Evolutionary conservation across 352 stramenopile genomes (phyloP).

Genomic region (Phytophthora crassamura): DNA sequence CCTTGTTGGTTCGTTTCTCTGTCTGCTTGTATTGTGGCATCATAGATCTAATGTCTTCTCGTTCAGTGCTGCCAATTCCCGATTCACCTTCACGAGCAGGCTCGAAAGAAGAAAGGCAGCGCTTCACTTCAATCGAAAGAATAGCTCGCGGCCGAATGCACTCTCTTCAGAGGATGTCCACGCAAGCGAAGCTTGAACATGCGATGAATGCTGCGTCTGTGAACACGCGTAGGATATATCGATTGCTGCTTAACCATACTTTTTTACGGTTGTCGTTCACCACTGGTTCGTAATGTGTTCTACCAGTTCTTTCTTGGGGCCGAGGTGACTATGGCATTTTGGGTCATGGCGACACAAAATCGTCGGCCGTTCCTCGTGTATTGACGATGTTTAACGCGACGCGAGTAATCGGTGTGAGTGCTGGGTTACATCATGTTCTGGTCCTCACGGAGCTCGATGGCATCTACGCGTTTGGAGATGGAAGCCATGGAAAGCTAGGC

Average conservation of each 20-base stretch:
- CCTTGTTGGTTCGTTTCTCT: slow-evolving; percentile 55
- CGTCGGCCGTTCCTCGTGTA: slow-evolving; percentile 47
- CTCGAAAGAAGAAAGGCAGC: slow-evolving; percentile 23
- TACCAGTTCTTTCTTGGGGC: slow-evolving; percentile 75
- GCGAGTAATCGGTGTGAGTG: slow-evolving; percentile 57
- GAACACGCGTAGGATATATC: slow-evolving; percentile 38
- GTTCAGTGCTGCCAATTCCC: slow-evolving; percentile 21
- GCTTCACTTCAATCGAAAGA: slow-evolving; percentile 30
- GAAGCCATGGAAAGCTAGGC: slow-evolving; percentile 67
- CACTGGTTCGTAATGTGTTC: background rate
- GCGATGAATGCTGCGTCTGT: slow-evolving; percentile 30
- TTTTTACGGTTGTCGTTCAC: background rate
- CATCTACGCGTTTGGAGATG: slow-evolving; percentile 76
- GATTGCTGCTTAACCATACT: background rate
- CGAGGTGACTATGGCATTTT: slow-evolving; percentile 66
- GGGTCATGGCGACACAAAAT: slow-evolving; percentile 55
- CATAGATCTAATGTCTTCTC: slow-evolving; percentile 1
- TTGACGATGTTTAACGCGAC: slow-evolving; percentile 67
- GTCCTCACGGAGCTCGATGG: slow-evolving; percentile 74
- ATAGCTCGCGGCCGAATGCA: slow-evolving; percentile 24
- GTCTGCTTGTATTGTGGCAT: background rate
- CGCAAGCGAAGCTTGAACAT: slow-evolving; percentile 25
- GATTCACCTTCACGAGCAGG: slow-evolving; percentile 21
- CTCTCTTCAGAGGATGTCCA: slow-evolving; percentile 24
- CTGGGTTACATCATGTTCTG: slow-evolving; percentile 68